Base-by-base conservation (phyloP, 441 rosid species). In the Corymbia citriodora region DNA sequence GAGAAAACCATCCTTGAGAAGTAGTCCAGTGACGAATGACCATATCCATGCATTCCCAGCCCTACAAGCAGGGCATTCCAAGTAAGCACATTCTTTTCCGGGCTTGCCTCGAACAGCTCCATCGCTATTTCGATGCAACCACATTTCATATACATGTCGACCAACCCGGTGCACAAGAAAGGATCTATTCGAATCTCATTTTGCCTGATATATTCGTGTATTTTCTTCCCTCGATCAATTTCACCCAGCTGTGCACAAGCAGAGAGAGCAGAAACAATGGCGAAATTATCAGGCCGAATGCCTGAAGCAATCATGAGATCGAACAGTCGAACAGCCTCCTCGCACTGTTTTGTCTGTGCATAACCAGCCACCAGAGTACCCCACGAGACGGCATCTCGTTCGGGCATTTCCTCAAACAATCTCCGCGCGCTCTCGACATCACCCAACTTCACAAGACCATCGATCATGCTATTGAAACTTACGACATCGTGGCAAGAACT, bases 31-130 rank as follows among this genome's bases (percentile, higher is more conserved):
- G 93, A 89, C 40, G 92, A 86, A 89, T 88, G 81, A 4, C 96
- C 96, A 14, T 89, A 70, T 16, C 97, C 98, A 55, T 96, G 97
- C 96, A 96, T 93, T 29, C 96, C 96, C 4, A 95, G 94, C 90
- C 98, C 98, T 88, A 94, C 90, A 87, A 96, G 94, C 93, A 97
- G 93, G 11, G 98, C 96, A 50, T 96, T 97, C 97, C 97, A 96
- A 27, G 97, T 93, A 89, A 90, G 91, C 81, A 94, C 91, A 85
- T 91, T 95, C 68, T 93, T 95, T n/a, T 93, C 93, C 19, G n/a
- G 88, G 89, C 95, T 94, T n/a, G 91, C 93, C n/a, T 91, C 92
- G 57, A 96, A 97, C 63, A 94, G 92, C 87, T 92, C 89, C 49
- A 92, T 52, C 1, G 97, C 96, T 88, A 88, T 88, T 53, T 93